Base-by-base conservation (phyloP, 2,329 filamentous ascomycete species). In the Monilinia fructigena region DNA sequence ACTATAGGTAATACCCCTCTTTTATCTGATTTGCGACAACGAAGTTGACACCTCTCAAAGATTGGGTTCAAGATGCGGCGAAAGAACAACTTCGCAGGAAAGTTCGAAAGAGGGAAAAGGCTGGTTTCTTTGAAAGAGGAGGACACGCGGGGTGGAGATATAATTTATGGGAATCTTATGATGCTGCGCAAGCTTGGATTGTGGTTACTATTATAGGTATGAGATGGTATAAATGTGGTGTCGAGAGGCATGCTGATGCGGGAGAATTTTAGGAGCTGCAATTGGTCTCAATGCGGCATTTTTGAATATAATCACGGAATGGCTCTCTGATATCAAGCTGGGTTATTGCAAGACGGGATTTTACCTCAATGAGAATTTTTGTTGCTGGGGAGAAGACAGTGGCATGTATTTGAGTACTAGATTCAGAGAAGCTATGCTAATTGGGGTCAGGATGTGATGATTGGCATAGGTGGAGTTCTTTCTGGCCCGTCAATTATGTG, bases 11-110 rank as follows among this genome's bases (percentile, higher is more conserved):
- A 50, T 65, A 63, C 42, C 47, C 55, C 28, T 52, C 40, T 8
- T 55, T 28, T 18, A n/a, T 38, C 16, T 35, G 18, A 47, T 53
- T 70, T 72, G 69, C 68, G 63, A 55, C 68, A 54, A 38, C n/a
- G 45, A 67, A 61, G 75, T 77, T 82, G 74, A 81, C 72, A 68
- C 59, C 40, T 67, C 53, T 58, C 80, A 83, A 86, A 67, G 95
- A 99, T 79, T 99, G 95, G 95, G 94, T 99, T 0, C 94, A 99
- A 78, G 95, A 99, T 84, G 93, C 94, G 14, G 90, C 93, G 45
- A 89, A 93, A 70, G 95, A 97, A 77, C 92, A 96, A 76, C 82
- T 91, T 56, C 87, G 93, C 65, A 87, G 94, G 69, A 91, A 91
- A 74, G 85, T 90, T 58, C 85, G 90, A 72, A 86, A 91, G 74